A percentile compares a stretch with the other conserved stretches of the same genome.
Conservation (phyloP, 2,329 filamentous ascomycete genomes). For the Periglandula ipomoeae region DNA sequence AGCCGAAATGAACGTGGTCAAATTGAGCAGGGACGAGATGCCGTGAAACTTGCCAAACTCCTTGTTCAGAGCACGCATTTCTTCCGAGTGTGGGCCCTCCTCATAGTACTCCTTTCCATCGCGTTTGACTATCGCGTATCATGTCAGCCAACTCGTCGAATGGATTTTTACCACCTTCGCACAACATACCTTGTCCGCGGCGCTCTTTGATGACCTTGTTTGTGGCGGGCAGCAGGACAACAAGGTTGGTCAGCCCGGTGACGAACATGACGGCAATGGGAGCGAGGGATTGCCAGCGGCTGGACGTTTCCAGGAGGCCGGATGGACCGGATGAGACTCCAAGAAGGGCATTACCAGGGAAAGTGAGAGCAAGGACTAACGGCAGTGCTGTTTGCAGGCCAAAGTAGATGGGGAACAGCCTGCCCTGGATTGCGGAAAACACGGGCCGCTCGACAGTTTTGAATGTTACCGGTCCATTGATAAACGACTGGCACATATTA, state of each 20-base stretch:
- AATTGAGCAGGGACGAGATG: constrained; percentile 68
- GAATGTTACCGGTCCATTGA: constrained; percentile 66
- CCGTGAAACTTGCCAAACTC: constrained; percentile 74
- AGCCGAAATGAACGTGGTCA: constrained; percentile 59
- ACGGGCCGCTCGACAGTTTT: constrained; percentile 66
- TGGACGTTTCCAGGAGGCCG: constrained; percentile 50
- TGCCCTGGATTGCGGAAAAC: constrained; percentile 72
- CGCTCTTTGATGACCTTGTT: constrained; percentile 65
- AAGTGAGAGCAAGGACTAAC: constrained; percentile 65
- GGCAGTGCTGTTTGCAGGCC: constrained; percentile 70
- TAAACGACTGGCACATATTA: constrained; percentile 51
- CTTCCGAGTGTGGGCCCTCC: constrained; percentile 65
- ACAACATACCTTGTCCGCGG: constrained; percentile 62
- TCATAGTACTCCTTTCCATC: constrained; percentile 87
- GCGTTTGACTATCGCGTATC: constrained; percentile 52
- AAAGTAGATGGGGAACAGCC: constrained; percentile 85
- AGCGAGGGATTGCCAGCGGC: constrained; percentile 54
- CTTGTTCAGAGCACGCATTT: constrained; percentile 76
- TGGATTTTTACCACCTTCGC: not conserved
- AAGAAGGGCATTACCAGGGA: constrained; percentile 52
- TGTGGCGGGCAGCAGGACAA: constrained; percentile 66
- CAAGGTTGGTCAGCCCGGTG: constrained; percentile 62
- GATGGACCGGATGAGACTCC: constrained; percentile 38
- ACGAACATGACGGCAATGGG: constrained; percentile 63
- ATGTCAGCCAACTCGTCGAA: constrained; percentile 10